Evolutionary conservation across 2,329 filamentous ascomycete genomes (phyloP), one percentile per base, ranked within the genome.

Genomic region (Xylaria sp.): DNA sequence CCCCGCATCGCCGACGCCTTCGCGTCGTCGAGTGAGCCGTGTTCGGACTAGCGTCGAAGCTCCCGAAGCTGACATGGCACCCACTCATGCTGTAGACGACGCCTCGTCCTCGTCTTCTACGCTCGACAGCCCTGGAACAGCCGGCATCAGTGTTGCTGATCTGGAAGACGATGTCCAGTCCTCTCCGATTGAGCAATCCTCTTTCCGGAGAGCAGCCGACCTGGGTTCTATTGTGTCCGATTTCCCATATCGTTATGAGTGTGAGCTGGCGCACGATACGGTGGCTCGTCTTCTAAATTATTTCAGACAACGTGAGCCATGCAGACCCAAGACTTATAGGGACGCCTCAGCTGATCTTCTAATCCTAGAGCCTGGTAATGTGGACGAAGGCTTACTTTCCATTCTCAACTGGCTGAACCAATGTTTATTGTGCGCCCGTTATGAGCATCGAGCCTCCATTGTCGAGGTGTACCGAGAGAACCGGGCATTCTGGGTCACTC

Each of bases 371-470:
- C 73, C 78, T 13, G 67, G 80, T 2, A 76, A 83, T 71, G 84
- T 86, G 39, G 82, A 84, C 20, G 79, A 81, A 13, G 80, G 85
- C 28, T 76, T 88, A 23, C 74, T 78, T 20, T 79, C 79, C 59
- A 67, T 90, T 15, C 79, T 82, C 20, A 77, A 78, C 6, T 91
- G 88, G 87, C 81, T 89, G 28, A 80, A 83, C 8, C 78, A 76
- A 18, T 88, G 85, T 75, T 72, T 89, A 25, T 71, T 70, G 25
- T 85, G 82, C 72, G 81, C 82, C 44, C 76, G 74, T 41, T 73
- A 74, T 23, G 79, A 80, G 20, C 74, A 81, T 3, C 74, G 78
- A 28, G 75, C 79, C 12, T 73, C 75, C 2, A 80, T 84, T 6
- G 75, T 82, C n/a, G 79, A 84, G 32, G 83, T 84, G 1, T 85